Conservation (phyloP, 768 basidiomycete species). For the Lactarius evosmus region DNA sequence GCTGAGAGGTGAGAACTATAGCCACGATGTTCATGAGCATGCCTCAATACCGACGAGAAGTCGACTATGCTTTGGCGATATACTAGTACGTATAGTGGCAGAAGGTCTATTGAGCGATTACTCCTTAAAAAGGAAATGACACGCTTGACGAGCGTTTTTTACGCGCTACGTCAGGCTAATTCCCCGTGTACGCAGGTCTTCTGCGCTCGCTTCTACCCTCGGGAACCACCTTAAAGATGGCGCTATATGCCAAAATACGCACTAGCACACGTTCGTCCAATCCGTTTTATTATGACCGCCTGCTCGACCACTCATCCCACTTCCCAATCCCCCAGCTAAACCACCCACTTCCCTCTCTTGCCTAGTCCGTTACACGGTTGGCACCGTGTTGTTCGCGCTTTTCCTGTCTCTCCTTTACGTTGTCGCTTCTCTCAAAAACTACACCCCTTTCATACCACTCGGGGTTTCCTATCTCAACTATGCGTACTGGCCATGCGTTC, state of each 20-base stretch:
- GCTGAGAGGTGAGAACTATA: no score
- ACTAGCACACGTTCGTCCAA: not conserved
- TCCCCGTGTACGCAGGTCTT: no score
- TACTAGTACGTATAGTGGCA: no score
- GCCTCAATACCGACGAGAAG: no score
- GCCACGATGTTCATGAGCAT: no score
- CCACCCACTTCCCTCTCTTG: not conserved
- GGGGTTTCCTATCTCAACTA: constrained; percentile 30
- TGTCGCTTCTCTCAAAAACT: constrained; percentile 26
- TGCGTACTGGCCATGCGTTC: constrained; percentile 36
- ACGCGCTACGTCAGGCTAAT: no score
- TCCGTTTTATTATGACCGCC: not conserved
- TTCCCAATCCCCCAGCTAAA: not conserved
- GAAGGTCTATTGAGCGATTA: no score
- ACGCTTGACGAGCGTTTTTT: no score
- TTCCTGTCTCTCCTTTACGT: constrained; percentile 32
- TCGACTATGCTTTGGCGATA: no score
- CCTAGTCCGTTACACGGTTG: constrained; percentile 8
- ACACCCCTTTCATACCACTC: constrained; percentile 28
- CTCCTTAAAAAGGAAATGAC: no score
- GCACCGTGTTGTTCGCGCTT: constrained; percentile 26
- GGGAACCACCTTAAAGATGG: not conserved
- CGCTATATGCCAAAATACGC: not conserved
- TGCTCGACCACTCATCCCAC: not conserved
- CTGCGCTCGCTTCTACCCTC: not conserved